These are phyloP conservation scores for Jamesozyma spencerorum DNA, from an alignment of 805 yeast species.

Conservation along the genomic window DNA sequence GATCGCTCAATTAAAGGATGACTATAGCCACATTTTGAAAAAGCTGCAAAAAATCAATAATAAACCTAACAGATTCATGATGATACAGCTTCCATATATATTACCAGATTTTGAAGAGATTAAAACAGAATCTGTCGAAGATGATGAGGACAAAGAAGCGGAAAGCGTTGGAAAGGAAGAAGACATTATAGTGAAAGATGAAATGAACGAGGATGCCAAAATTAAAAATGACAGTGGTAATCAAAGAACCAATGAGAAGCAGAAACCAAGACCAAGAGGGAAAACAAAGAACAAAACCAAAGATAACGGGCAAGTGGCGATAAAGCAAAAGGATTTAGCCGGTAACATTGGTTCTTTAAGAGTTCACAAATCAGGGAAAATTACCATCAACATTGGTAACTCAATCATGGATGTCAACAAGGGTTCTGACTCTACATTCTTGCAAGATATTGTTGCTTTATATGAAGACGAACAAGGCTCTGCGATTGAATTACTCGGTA, in stretches of 20 bases:
- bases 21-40: constrained; percentile 32
- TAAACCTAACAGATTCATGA: constrained; percentile 28
- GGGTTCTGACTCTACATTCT: constrained; percentile 60
- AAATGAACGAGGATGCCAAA: not conserved
- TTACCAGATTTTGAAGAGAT: constrained; percentile 29
- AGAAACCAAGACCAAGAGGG: not conserved
- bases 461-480: constrained; percentile 36
- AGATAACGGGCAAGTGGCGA: constrained; percentile 8
- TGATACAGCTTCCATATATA: constrained; percentile 33
- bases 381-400: constrained; percentile 66
- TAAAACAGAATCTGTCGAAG: constrained; percentile 6
- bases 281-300: constrained; percentile 2
- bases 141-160: not conserved
- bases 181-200: constrained; percentile 8
- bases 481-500: constrained; percentile 44
- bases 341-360: constrained; percentile 71
- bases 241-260: not conserved
- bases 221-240: constrained; percentile 7
- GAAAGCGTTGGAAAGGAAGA: constrained; percentile 1
- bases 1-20: constrained; percentile 28
- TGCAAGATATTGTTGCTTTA: constrained; percentile 64
- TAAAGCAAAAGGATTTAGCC: constrained; percentile 12
- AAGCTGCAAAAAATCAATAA: constrained; percentile 26
- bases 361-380: constrained; percentile 74
- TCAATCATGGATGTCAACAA: constrained; percentile 56